Evolutionary conservation across 2,329 filamentous ascomycete species (phyloP), one percentile per base, ranked within the genome.

Genomic region (Monosporascus sp.): DNA sequence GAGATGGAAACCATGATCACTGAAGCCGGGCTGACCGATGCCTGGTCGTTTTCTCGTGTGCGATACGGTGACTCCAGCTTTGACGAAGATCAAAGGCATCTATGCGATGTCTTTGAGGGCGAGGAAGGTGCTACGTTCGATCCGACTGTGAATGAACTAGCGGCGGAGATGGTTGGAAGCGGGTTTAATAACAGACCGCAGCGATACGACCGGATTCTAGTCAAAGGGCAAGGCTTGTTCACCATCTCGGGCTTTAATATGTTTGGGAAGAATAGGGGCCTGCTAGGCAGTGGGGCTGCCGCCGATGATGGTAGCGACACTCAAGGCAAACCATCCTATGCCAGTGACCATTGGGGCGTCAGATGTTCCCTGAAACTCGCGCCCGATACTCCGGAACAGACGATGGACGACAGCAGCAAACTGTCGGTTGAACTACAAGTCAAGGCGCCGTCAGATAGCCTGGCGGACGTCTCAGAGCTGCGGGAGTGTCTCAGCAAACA

Each of bases 111-210:
- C 1, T 77, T 75, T 31, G 77, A 82, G 50, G 85, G 84, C 2
- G 84, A 87, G 63, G 75, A 82, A 55, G 85, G 84, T 1, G 81
- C 83, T 3, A 88, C 85, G 0, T 88, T 85, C 63, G 78, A 88
- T 60, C 84, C 84, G 0, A 68, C 68, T 2, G 68, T 68, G 6
- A 88, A 88, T 59, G 64, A 67, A 1, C 71, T 86, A 14, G 84
- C 85, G 3, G 74, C 77, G 1, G 70, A 73, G 11, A 76, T 76
- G 3, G 75, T 78, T 1, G 73, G 72, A 3, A 70, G 64, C 46
- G 74, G 75, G 1, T 67, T 72, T 47, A 75, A 80, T 48, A 77
- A 77, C 58, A 74, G 82, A 20, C 84, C 85, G 2, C 85, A 88
- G 61, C 71, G 86, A 48, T 88, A 87, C 55, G 84, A 88, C 60